Percentiles rank a stretch among this genome's conserved stretches.
phyloP scores from a whole-genome alignment of 768 basidiomycete species.

The Mrakia gelida region DNA sequence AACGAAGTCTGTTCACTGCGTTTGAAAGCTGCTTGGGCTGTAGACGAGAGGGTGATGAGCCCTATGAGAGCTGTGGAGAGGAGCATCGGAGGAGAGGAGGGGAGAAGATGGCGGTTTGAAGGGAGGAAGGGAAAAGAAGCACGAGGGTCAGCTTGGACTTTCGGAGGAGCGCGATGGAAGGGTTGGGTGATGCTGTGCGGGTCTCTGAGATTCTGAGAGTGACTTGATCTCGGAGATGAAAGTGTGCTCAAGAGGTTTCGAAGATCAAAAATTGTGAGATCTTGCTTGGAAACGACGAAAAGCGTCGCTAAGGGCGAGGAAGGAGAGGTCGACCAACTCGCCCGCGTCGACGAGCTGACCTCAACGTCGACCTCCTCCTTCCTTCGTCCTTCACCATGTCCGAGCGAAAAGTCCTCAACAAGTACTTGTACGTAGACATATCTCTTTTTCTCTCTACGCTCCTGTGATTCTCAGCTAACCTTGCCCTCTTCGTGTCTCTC shows the following conservation, averaged over 20 bases:
- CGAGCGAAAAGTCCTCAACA: conserved; percentile 49
- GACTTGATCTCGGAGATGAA: too few relatives aligned
- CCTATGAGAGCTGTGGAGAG: neutral
- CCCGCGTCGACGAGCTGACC: too few relatives aligned
- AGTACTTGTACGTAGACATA: conserved; percentile 27
- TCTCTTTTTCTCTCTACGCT: neutral
- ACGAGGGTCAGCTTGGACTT: neutral
- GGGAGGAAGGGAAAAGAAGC: neutral
- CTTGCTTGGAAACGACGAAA: too few relatives aligned
- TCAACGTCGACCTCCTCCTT: neutral
- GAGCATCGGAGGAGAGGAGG: neutral
- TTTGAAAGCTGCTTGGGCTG: conserved; percentile 11
- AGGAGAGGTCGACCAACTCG: too few relatives aligned
- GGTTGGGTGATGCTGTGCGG: too few relatives aligned
- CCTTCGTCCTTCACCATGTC: conserved; percentile 40
- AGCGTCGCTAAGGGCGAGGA: too few relatives aligned
- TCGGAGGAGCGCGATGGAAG: neutral
- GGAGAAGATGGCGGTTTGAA: neutral
- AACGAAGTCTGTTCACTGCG: neutral
- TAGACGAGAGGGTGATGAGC: neutral
- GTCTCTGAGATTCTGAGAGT: too few relatives aligned
- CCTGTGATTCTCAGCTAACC: neutral
- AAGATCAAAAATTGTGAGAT: too few relatives aligned
- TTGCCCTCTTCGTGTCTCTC: conserved; percentile 41
- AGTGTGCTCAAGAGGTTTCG: too few relatives aligned